Evolutionary conservation across 2,329 filamentous ascomycete genomes (phyloP).

Genomic region (Purpureocillium takamizusanense): DNA sequence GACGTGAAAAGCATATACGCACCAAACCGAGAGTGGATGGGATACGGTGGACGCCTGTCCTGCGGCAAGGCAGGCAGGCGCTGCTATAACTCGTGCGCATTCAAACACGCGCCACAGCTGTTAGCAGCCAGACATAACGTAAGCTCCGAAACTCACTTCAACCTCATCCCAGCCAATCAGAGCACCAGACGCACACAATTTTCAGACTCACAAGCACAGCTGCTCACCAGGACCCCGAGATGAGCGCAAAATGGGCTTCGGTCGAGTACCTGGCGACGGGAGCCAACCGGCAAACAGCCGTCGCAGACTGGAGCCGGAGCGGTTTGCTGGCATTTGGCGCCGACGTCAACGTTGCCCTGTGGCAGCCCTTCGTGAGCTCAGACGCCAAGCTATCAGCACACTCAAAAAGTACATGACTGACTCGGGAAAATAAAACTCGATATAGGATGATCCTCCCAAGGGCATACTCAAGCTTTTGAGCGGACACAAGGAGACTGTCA

Average conservation of each 20-base stretch:
- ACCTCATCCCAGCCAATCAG: constrained; percentile 24
- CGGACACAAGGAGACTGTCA: constrained; percentile 74
- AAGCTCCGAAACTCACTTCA: constrained; percentile 9
- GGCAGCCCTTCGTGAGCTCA: constrained; percentile 64
- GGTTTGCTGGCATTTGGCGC: constrained; percentile 81
- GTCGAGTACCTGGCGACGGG: constrained; percentile 61
- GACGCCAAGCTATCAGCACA: neutral
- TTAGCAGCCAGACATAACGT: neutral
- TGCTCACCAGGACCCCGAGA: constrained; percentile 9
- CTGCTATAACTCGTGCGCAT: too few species aligned
- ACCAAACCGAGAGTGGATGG: too few species aligned
- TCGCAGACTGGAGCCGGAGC: constrained; percentile 75
- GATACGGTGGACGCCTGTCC: too few species aligned
- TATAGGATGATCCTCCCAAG: constrained; percentile 24
- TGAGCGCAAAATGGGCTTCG: constrained; percentile 21
- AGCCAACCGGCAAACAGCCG: constrained; percentile 81
- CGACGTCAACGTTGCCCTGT: constrained; percentile 80
- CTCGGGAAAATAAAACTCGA: too few species aligned
- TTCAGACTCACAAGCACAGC: constrained; percentile 20
- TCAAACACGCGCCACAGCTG: too few species aligned
- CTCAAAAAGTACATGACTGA: neutral
- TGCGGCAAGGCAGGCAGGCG: too few species aligned
- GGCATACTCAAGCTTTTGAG: constrained; percentile 61
- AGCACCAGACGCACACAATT: constrained; percentile 19
- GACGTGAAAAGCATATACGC: too few species aligned